Evolutionary conservation across 2,329 filamentous ascomycete species (phyloP).

Genomic region (Alternaria sp.): DNA sequence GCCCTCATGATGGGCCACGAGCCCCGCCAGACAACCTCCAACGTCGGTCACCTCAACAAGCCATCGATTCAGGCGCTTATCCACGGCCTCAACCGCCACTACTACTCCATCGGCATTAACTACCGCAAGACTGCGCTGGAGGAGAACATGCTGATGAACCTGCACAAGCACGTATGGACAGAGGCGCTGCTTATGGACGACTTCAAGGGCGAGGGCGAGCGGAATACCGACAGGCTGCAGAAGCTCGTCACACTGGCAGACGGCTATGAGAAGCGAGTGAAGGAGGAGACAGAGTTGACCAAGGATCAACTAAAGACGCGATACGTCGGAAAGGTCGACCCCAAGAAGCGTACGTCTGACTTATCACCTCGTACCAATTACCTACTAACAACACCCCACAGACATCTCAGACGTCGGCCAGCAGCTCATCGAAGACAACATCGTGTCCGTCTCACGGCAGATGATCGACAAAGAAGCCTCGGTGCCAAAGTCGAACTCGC

Average conservation of each 20-base stretch:
- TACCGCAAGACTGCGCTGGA: slow-evolving; percentile 97
- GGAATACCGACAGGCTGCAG: slow-evolving; percentile 88
- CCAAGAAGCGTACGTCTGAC: slow-evolving; percentile 89
- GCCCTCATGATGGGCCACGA: slow-evolving; percentile 98
- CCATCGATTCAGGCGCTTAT: slow-evolving; percentile 99
- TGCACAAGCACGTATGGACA: slow-evolving; percentile 99
- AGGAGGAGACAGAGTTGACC: slow-evolving; percentile 96
- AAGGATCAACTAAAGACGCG: slow-evolving; percentile 98
- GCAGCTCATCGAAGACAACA: slow-evolving; percentile 98
- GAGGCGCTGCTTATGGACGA: slow-evolving; percentile 97
- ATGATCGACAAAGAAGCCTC: slow-evolving; percentile 99
- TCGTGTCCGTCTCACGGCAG: slow-evolving; percentile 95
- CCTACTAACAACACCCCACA: slow-evolving; percentile 30
- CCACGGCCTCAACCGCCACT: slow-evolving; percentile 96
- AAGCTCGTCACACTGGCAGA: slow-evolving; percentile 87
- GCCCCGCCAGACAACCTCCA: slow-evolving; percentile 95
- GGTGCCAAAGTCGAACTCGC: slow-evolving; percentile 65
- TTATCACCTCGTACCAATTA: no score
- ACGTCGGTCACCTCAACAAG: slow-evolving; percentile 97
- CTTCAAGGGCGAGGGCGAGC: slow-evolving; percentile 81
- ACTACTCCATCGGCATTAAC: slow-evolving; percentile 98
- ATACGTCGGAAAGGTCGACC: slow-evolving; percentile 98
- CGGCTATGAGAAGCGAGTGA: slow-evolving; percentile 97
- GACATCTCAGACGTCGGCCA: slow-evolving; percentile 95
- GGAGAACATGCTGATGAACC: slow-evolving; percentile 99